phyloP scores from a whole-genome alignment of 768 basidiomycete species.

The Leccinum uliginosum region DNA sequence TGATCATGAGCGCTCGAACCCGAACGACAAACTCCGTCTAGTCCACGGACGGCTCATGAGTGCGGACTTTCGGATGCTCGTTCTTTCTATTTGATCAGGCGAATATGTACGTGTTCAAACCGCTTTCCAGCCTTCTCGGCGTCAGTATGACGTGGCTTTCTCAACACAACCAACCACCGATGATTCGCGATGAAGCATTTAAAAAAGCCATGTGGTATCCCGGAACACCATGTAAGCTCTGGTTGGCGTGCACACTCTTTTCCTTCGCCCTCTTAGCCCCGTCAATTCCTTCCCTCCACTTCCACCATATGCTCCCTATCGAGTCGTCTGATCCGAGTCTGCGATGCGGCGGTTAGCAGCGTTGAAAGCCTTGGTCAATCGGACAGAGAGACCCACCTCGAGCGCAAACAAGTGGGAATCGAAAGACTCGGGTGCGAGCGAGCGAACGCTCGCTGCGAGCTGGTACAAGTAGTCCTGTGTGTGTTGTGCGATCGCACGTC shows the following conservation, averaged over 20 bases:
- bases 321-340: slow-evolving; percentile 13
- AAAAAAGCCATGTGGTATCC: neutral
- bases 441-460: slow-evolving; percentile 67
- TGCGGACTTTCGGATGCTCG: neutral
- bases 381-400: slow-evolving; percentile 46
- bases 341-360: neutral
- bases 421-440: slow-evolving; percentile 66
- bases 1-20: neutral
- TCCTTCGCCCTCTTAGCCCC: neutral
- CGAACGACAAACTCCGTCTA: neutral
- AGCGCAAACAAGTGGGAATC: slow-evolving; percentile 76
- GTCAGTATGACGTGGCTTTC: too few relatives aligned
- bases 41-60: neutral
- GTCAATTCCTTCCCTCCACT: neutral
- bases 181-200: neutral
- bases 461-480: slow-evolving; percentile 81
- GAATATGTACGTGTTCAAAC: neutral
- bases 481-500: neutral
- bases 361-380: neutral
- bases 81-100: neutral
- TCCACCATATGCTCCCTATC: neutral
- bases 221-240: neutral
- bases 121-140: neutral
- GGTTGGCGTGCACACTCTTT: neutral
- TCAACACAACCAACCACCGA: neutral